Evolutionary conservation across 257 asterid species (phyloP), one percentile per base, ranked within the genome.

Genomic region (Scutellaria galericulata): DNA sequence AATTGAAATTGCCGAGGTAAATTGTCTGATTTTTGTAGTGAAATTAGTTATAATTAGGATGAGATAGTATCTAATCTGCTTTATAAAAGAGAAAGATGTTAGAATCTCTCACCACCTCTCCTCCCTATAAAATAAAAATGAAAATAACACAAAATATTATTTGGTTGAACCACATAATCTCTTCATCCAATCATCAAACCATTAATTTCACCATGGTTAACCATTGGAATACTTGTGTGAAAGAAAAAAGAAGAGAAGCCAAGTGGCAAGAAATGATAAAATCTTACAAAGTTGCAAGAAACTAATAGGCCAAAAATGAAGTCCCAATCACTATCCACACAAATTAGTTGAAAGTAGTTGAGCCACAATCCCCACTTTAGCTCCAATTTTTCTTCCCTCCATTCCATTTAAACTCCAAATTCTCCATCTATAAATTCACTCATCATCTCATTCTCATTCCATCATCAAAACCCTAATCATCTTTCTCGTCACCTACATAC

Each of bases 281-380:
- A 55, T 27, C 13, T 53, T 8, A 37, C 24, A 68, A 12, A 41
- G 41, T 53, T 47, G 54, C 44, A 64, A 62, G 48, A 41, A 57
- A 56, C 48, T 64, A 24, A 39, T 64, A 52, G 52, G 69, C 61
- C 73, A 52, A 65, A 73, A 13, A 41, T 37, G 4, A 15, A 42
- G 22, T 35, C 13, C 39, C 41, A 64, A 7, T 61, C 42, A 45
- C 15, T 46, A 74, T 45, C 39, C 46, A 39, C 18, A 18, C 18
- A 50, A 66, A 59, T 82, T 80, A 77, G 85, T 80, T 85, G 80
- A 18, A 62, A 76, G 84, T 78, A 57, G 85, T 74, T 76, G 79
- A 84, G 75, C 82, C 84, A 66, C 68, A 72, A 66, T 11, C 56
- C 69, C 83, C 75, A 74, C 82, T 62, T 64, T 11, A 55, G 45